Conservation (phyloP, 1,139 yeast genomes). For the Yamadazyma dendronema region DNA sequence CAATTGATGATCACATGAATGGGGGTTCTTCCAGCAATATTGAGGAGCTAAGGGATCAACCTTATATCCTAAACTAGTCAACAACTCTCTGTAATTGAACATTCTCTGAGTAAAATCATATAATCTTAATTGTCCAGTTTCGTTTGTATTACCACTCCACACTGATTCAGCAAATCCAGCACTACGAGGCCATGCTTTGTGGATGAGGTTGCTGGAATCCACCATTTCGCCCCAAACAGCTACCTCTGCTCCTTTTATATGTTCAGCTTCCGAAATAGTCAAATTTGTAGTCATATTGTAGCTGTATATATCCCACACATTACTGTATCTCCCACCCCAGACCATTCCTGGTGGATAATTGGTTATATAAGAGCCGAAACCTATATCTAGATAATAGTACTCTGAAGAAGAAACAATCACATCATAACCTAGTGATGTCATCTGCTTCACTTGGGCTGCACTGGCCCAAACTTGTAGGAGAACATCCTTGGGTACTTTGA, state of each 20-base stretch:
- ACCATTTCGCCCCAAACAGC: conserved; percentile 48
- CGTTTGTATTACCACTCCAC: conserved; percentile 44
- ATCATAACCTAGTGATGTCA: conserved; percentile 40
- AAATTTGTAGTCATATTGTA: conserved; percentile 37
- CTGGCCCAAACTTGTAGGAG: conserved; percentile 44
- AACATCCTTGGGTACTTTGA: conserved; percentile 22
- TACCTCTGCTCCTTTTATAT: conserved; percentile 45
- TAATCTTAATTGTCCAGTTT: conserved; percentile 29
- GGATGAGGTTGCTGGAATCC: conserved; percentile 36
- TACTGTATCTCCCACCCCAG: conserved; percentile 53
- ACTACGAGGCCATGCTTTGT: conserved; percentile 47
- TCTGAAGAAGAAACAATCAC: conserved; percentile 40
- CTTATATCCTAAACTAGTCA: conserved; percentile 36
- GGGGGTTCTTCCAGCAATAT: conserved; percentile 40
- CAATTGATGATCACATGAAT: conserved; percentile 35
- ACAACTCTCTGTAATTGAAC: conserved; percentile 42
- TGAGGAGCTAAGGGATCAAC: conserved; percentile 44
- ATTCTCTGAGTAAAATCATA: conserved; percentile 38
- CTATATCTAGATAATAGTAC: conserved; percentile 47
- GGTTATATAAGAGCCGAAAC: conserved; percentile 42
- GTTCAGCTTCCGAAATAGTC: conserved; percentile 30
- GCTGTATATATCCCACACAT: conserved; percentile 43
- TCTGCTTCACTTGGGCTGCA: conserved; percentile 24
- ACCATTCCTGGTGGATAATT: conserved; percentile 47
- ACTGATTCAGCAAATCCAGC: conserved; percentile 47